phyloP scores from a whole-genome alignment of 257 asterid species.

The Henckelia pumila region DNA sequence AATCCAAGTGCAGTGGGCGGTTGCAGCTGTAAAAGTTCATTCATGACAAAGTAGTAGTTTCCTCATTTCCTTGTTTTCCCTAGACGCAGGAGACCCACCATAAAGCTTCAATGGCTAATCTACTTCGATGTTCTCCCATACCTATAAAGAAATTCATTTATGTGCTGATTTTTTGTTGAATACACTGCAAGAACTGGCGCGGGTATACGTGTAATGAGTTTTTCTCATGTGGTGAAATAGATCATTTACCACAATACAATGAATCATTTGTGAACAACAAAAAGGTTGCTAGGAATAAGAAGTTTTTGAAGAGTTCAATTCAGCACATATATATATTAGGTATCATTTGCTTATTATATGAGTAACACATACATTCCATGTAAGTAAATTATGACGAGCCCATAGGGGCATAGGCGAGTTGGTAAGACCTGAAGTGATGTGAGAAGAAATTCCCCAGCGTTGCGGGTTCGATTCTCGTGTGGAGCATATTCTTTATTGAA shows the following conservation, averaged over 20 bases:
- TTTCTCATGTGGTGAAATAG: background rate
- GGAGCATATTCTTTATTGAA: too few relatives aligned
- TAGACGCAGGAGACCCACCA: constrained; percentile 12
- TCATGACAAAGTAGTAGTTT: constrained; percentile 52
- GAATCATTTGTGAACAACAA: background rate
- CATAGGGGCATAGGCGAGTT: too few relatives aligned
- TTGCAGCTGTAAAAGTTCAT: constrained; percentile 93
- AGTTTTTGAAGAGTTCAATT: too few relatives aligned
- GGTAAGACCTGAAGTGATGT: too few relatives aligned
- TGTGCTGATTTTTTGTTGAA: constrained; percentile 29
- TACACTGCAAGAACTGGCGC: constrained; percentile 10
- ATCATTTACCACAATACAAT: background rate
- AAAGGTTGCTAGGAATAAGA: too few relatives aligned
- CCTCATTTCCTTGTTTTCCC: background rate
- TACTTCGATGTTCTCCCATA: background rate
- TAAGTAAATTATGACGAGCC: too few relatives aligned
- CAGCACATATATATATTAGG: too few relatives aligned
- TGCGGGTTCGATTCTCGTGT: too few relatives aligned
- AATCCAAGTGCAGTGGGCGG: constrained; percentile 98
- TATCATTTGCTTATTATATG: too few relatives aligned
- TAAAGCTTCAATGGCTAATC: constrained; percentile 14
- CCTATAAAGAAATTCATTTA: constrained; percentile 26
- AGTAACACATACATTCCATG: too few relatives aligned
- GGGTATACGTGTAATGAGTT: background rate
- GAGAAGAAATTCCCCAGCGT: too few relatives aligned